Evolutionary conservation across 2,329 filamentous ascomycete genomes (phyloP).

Genomic region (Dactylellina cionopaga): DNA sequence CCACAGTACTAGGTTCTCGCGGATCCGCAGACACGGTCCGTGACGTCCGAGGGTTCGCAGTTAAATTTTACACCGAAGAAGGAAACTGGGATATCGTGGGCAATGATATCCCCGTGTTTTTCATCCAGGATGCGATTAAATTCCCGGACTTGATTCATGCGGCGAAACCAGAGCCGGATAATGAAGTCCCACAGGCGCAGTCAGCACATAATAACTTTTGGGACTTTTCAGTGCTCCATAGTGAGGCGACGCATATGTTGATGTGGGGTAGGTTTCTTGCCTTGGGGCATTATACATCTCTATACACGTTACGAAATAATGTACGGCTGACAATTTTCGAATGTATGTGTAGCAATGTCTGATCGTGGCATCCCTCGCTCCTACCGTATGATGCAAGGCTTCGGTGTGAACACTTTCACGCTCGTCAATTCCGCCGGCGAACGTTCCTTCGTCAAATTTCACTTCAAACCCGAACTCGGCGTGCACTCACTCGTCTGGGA

Average conservation of each 20-base stretch:
- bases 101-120: slow-evolving; percentile 80
- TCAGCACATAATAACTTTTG: slow-evolving; percentile 79
- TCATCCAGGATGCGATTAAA: slow-evolving; percentile 79
- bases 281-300: neutral
- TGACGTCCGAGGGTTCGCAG: slow-evolving; percentile 82
- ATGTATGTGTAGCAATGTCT: slow-evolving; percentile 67
- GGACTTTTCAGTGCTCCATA: slow-evolving; percentile 76
- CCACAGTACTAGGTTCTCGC: slow-evolving; percentile 77
- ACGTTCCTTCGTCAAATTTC: slow-evolving; percentile 79
- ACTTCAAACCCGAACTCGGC: slow-evolving; percentile 77
- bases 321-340: too few species aligned
- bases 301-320: neutral
- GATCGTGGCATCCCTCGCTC: slow-evolving; percentile 78
- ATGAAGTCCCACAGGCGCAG: slow-evolving; percentile 76
- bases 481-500: slow-evolving; percentile 83
- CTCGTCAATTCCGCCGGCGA: slow-evolving; percentile 75
- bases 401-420: slow-evolving; percentile 82
- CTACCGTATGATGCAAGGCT: slow-evolving; percentile 86
- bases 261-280: slow-evolving; percentile 68
- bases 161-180: slow-evolving; percentile 76
- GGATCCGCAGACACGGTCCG: slow-evolving; percentile 83
- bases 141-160: slow-evolving; percentile 74
- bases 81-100: slow-evolving; percentile 80
- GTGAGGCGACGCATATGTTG: slow-evolving; percentile 80
- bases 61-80: slow-evolving; percentile 81